Conservation (phyloP, 495 filamentous ascomycete species). For the Xylaria cubensis region DNA sequence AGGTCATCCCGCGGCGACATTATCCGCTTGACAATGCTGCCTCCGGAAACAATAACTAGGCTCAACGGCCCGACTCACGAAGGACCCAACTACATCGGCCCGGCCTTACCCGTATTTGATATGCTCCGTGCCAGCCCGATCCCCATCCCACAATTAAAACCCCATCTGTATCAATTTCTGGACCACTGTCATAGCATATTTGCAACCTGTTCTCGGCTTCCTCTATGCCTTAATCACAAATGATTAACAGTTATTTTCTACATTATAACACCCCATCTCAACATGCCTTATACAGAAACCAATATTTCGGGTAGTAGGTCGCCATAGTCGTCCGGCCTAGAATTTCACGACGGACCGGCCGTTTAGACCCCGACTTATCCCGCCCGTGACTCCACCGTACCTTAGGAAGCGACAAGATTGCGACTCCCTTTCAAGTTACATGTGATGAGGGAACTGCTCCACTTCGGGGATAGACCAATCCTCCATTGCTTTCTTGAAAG, state of each 20-base stretch:
- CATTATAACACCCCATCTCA: neutral
- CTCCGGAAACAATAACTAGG: conserved; percentile 6
- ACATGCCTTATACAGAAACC: neutral
- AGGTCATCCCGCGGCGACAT: conserved; percentile 10
- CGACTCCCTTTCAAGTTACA: neutral
- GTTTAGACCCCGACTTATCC: conserved; percentile 20
- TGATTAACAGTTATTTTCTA: neutral
- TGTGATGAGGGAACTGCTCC: conserved; percentile 8
- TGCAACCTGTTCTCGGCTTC: neutral
- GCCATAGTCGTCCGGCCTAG: conserved; percentile 4
- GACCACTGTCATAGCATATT: too few relatives aligned
- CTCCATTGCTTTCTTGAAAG: too few relatives aligned
- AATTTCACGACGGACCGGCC: conserved; percentile 3
- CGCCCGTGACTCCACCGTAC: neutral
- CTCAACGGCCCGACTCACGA: conserved; percentile 20
- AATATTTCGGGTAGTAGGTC: neutral
- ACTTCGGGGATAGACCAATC: neutral
- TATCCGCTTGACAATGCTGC: neutral
- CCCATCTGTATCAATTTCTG: neutral
- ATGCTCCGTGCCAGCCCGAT: neutral
- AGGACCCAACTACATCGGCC: neutral
- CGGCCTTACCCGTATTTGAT: conserved; percentile 14
- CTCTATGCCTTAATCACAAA: neutral
- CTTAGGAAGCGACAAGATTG: neutral
- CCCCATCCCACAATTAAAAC: neutral